These are phyloP conservation scores for Spergularia azorica DNA, from an alignment of 179 eudicot species.

Conservation along the genomic window DNA sequence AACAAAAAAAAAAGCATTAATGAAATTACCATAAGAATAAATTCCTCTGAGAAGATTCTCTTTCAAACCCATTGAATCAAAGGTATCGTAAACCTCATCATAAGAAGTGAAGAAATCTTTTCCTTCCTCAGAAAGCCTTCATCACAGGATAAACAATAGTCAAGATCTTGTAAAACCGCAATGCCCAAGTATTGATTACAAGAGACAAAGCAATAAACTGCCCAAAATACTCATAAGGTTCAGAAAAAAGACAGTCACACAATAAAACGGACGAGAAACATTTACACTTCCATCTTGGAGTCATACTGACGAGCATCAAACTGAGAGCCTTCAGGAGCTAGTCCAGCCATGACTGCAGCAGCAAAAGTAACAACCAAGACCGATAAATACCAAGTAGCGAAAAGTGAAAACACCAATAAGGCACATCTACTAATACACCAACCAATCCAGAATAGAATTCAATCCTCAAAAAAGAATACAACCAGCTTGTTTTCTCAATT, in stretches of 20 bases:
- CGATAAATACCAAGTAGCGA: not conserved
- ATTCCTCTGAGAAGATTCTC: constrained; percentile 87
- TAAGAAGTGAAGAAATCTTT: constrained; percentile 66
- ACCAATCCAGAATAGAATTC: not conserved
- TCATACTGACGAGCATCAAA: constrained; percentile 36
- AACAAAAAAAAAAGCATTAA: not conserved
- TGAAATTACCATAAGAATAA: constrained; percentile 65
- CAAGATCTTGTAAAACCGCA: not conserved
- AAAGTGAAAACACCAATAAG: not conserved
- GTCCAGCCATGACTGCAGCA: constrained; percentile 33
- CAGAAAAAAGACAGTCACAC: no score
- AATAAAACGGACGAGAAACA: not conserved
- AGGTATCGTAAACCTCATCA: constrained; percentile 74
- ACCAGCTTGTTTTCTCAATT: not conserved
- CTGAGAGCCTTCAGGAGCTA: constrained; percentile 34
- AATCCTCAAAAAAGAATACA: not conserved
- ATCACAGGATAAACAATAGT: not conserved
- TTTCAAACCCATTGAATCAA: constrained; percentile 75
- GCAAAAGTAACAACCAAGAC: not conserved
- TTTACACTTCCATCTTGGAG: constrained; percentile 35
- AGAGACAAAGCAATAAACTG: not conserved
- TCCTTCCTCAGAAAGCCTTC: constrained; percentile 52
- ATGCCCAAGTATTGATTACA: not conserved
- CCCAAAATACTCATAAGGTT: not conserved
- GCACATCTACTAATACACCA: not conserved